A percentile compares a stretch with the other conserved stretches of the same genome.
These are phyloP conservation scores for Scutellaria barbata DNA, from an alignment of 257 asterid species.

Conservation along the genomic window DNA sequence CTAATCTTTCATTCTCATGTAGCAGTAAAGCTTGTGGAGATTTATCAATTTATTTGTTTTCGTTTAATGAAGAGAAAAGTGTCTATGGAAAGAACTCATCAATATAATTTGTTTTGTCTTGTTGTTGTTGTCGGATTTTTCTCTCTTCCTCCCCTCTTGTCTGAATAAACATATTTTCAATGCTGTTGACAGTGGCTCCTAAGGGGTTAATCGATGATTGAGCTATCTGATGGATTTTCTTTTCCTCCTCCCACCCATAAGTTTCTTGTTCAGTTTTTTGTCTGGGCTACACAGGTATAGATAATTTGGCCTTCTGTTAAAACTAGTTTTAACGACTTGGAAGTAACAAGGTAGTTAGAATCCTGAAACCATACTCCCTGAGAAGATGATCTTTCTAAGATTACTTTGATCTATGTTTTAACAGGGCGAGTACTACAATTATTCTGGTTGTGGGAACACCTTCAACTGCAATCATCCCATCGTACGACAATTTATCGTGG, in stretches of 20 bases:
- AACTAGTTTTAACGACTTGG: conserved; percentile 25
- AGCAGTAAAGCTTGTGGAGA: background rate
- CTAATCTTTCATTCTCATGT: background rate
- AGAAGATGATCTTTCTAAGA: conserved; percentile 14
- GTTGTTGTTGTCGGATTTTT: background rate
- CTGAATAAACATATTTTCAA: background rate
- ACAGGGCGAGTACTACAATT: conserved; percentile 98
- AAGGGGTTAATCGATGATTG: background rate
- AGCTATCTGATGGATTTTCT: background rate
- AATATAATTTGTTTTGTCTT: background rate
- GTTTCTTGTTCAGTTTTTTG: too few species aligned
- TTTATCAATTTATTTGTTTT: too few species aligned
- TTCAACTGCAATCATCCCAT: conserved; percentile 95
- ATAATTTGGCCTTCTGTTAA: background rate
- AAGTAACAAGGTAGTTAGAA: background rate
- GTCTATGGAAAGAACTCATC: background rate
- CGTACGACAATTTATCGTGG: conserved; percentile 88
- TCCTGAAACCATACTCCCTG: conserved; percentile 2
- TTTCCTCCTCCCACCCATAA: too few species aligned
- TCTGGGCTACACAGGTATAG: background rate
- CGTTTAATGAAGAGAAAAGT: background rate
- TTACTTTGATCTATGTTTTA: conserved; percentile 28
- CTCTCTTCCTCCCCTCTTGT: background rate
- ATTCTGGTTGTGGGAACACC: conserved; percentile 99
- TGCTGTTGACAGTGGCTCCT: background rate